Evolutionary conservation across 2,329 filamentous ascomycete species (phyloP), one percentile per base, ranked within the genome.

Genomic region (Neofusicoccum laricinum): DNA sequence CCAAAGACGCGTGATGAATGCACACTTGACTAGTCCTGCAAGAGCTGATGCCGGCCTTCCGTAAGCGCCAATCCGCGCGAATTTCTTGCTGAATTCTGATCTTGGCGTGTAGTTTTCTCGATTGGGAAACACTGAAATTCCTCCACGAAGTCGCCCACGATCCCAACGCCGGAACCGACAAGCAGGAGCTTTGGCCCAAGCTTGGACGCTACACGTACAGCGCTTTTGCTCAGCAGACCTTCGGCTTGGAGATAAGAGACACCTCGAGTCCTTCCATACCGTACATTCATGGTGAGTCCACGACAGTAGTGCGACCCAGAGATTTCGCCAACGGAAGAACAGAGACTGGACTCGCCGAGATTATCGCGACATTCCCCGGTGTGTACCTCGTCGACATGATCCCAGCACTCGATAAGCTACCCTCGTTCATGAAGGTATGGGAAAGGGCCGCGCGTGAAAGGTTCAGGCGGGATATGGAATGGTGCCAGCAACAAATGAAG

Each of bases 221-320:
- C 19, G 53, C 53, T 4, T 58, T 58, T 32, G 38, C 53, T 10
- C 53, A 58, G 53, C 53, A 58, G 32, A 58, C 53, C 11, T 43
- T 57, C n/a, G 53, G 53, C 8, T 30, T 58, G 17, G 53, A 58
- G 36, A 43, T 58, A 3, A 25, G 21, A 3, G 15, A 43, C 30
- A 36, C n/a, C 4, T n/a, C 36, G 15, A 58, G 53, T 8, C 19
- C 21, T 4, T 15, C 41, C 0, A 15, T 58, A 10, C 38, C 14
- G 14, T 45, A 58, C 38, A 58, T 43, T n/a, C 36, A 58, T 7
- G 53, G 53, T 41, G 14, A 30, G 36, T 43, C 3, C 25, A 5
- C 10, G 19, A 43, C 2, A 5, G 17, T 45, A 15, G 5, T 25
- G 45, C 17, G 25, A 1, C 25, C 25, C 1, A 30, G 25, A 30